Conservation (phyloP, 2,329 filamentous ascomycete species). For the Neonectria sp. region DNA sequence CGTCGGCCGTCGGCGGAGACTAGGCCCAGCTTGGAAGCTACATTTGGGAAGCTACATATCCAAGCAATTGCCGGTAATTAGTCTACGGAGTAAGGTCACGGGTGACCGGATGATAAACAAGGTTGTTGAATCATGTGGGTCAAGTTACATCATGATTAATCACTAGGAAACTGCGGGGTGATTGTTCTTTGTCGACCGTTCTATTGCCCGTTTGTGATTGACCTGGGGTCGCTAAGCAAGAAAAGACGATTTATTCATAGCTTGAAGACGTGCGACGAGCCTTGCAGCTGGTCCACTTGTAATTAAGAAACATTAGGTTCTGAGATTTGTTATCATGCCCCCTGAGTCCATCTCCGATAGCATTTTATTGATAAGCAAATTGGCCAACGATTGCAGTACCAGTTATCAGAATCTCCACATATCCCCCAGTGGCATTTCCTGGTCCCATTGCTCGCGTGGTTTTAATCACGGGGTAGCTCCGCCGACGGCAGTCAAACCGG, state of each 20-base stretch:
- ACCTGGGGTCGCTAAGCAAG: not conserved
- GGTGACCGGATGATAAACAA: not conserved
- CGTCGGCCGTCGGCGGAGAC: constrained; percentile 1
- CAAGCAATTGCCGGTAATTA: not conserved
- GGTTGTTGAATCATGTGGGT: not conserved
- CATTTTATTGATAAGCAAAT: not conserved
- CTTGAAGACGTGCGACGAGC: not conserved
- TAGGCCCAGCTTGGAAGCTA: not conserved
- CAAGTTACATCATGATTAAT: not conserved
- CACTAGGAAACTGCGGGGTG: not conserved
- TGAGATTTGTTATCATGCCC: not conserved
- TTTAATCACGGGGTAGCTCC: not conserved
- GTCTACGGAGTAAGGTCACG: too few relatives aligned
- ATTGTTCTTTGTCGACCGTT: not conserved
- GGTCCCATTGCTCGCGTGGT: not conserved
- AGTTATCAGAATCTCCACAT: not conserved
- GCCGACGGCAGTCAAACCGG: not conserved
- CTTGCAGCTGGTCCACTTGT: not conserved
- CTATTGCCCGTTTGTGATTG: not conserved
- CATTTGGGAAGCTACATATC: not conserved
- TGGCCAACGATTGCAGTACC: not conserved
- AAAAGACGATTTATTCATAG: not conserved
- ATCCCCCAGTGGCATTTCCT: not conserved
- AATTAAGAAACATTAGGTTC: too few relatives aligned
- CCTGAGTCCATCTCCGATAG: not conserved